A percentile compares a stretch with the other conserved stretches of the same genome.
Conservation (phyloP, 1,284 basidiomycete genomes). For the Puccinia hordei region DNA sequence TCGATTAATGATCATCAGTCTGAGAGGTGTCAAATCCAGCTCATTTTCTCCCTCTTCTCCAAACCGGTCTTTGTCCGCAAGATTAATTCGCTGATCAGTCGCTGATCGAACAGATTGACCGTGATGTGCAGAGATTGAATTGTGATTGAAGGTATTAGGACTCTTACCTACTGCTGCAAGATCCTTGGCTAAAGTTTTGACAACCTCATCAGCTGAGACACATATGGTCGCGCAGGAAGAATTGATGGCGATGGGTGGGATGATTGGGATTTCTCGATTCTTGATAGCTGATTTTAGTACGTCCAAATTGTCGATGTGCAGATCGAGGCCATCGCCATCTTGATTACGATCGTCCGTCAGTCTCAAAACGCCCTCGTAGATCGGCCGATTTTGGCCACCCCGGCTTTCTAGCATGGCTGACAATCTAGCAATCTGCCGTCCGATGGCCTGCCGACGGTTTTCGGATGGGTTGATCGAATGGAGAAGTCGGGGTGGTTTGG, state of each 20-base stretch:
- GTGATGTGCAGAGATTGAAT: constrained; percentile 54
- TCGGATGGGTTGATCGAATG: constrained; percentile 24
- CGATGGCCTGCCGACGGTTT: constrained; percentile 61
- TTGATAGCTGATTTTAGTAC: constrained; percentile 83
- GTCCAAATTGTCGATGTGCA: constrained; percentile 66
- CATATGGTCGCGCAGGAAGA: constrained; percentile 83
- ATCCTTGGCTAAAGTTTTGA: constrained; percentile 81
- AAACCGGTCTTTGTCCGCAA: constrained; percentile 37
- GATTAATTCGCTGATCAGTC: constrained; percentile 57
- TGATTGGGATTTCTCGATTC: constrained; percentile 91
- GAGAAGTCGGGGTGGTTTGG: background rate
- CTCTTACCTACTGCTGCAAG: constrained; percentile 63
- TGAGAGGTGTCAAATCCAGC: constrained; percentile 80
- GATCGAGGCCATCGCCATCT: constrained; percentile 58
- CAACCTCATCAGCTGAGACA: constrained; percentile 84
- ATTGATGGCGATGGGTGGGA: constrained; percentile 90
- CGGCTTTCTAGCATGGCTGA: constrained; percentile 80
- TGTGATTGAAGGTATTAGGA: constrained; percentile 55
- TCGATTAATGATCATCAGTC: constrained; percentile 95
- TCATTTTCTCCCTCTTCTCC: constrained; percentile 21
- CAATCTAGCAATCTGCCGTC: constrained; percentile 66
- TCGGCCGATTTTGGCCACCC: constrained; percentile 81
- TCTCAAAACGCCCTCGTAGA: constrained; percentile 80
- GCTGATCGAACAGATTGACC: constrained; percentile 16
- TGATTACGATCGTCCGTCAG: constrained; percentile 71